phyloP scores from a whole-genome alignment of 495 filamentous ascomycete genomes.

The Neurospora pannonica region DNA sequence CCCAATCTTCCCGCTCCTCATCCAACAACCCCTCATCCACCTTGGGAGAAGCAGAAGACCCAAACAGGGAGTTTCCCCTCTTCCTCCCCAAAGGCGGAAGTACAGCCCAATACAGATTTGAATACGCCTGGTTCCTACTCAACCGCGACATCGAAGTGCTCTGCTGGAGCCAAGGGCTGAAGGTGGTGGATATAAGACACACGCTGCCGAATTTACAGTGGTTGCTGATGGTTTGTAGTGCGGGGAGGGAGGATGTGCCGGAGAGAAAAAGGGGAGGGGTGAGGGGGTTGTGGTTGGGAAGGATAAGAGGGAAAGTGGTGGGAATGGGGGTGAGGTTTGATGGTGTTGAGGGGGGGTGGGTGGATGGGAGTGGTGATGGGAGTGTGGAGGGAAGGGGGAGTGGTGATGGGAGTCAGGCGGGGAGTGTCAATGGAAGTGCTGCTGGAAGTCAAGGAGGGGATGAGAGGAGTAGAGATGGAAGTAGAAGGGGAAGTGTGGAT shows the following conservation, averaged over 20 bases:
- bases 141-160: slow-evolving; percentile 91
- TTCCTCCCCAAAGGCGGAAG: slow-evolving; percentile 54
- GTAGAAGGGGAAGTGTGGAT: slow-evolving; percentile 40
- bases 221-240: slow-evolving; percentile 75
- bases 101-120: slow-evolving; percentile 74
- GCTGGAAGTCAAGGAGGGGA: neutral
- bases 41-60: slow-evolving; percentile 12
- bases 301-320: slow-evolving; percentile 19
- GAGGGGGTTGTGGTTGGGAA: slow-evolving; percentile 47
- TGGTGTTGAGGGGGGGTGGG: neutral
- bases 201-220: slow-evolving; percentile 92
- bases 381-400: neutral
- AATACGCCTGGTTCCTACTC: slow-evolving; percentile 88
- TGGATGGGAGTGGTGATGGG: neutral
- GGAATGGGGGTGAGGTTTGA: slow-evolving; percentile 8
- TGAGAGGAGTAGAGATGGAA: slow-evolving; percentile 10
- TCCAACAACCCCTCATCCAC: neutral
- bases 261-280: slow-evolving; percentile 70
- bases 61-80: slow-evolving; percentile 66
- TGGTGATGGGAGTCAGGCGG: neutral
- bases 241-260: slow-evolving; percentile 66
- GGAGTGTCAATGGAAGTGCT: neutral
- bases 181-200: slow-evolving; percentile 76
- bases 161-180: slow-evolving; percentile 60
- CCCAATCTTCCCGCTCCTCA: neutral